These are phyloP conservation scores for Colletotrichum tropicale DNA, from an alignment of 2,329 filamentous ascomycete species.

Conservation along the genomic window DNA sequence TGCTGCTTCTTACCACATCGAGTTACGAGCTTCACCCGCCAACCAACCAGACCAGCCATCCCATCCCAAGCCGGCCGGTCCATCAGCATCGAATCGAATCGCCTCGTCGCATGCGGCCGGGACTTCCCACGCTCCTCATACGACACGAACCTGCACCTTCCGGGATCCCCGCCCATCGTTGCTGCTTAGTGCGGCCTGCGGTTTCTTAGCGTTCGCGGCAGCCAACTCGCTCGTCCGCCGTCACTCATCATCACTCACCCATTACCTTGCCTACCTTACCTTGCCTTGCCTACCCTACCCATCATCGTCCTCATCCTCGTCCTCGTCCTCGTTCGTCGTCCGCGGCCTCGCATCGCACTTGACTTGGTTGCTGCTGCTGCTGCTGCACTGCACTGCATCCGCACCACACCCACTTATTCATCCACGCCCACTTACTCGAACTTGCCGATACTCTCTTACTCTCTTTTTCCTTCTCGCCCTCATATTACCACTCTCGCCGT, in stretches of 20 bases:
- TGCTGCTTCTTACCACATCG: not conserved
- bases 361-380: not conserved
- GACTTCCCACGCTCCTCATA: constrained; percentile 10
- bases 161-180: constrained; percentile 3
- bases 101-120: constrained; percentile 10
- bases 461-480: not conserved
- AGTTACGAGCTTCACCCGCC: not conserved
- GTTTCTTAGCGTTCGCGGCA: not conserved
- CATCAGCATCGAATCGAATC: constrained; percentile 9
- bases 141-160: constrained; percentile 11
- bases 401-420: constrained; percentile 17
- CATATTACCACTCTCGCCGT: not conserved
- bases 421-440: constrained; percentile 4
- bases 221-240: not conserved
- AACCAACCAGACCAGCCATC: not conserved
- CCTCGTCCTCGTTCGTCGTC: not conserved
- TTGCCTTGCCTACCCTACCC: not conserved
- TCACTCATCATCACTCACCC: not conserved
- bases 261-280: not conserved
- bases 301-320: not conserved
- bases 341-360: not conserved
- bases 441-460: not conserved
- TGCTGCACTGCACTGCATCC: not conserved
- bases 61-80: not conserved
- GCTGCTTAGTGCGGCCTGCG: not conserved